These are phyloP conservation scores for Rhamnella rubrinervis DNA, from an alignment of 331 rosid species.

Conservation along the genomic window DNA sequence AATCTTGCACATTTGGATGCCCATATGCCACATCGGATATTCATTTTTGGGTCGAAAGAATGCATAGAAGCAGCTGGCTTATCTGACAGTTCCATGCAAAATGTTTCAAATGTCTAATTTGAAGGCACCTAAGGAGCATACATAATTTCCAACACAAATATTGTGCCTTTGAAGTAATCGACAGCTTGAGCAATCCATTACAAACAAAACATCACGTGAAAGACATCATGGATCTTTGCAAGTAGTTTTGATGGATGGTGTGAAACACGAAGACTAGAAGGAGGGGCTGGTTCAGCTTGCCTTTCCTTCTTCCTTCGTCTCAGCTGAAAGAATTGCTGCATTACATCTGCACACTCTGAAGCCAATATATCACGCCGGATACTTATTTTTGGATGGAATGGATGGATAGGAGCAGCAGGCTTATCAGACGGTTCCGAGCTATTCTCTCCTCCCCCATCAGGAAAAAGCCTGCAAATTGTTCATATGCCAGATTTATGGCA, in stretches of 20 bases:
- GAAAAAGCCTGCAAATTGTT: conserved; percentile 60
- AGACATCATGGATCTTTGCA: conserved; percentile 67
- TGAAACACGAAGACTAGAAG: conserved; percentile 33
- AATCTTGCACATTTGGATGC: conserved; percentile 71
- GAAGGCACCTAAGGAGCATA: too few species aligned
- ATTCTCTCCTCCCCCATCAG: conserved; percentile 56
- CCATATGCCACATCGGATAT: conserved; percentile 64
- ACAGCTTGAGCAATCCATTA: conserved; percentile 16
- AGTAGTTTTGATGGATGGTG: conserved; percentile 66
- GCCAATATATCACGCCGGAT: conserved; percentile 74
- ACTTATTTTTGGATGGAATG: conserved; percentile 86
- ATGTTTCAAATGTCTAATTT: too few species aligned
- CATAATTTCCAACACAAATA: too few species aligned
- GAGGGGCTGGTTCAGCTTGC: conserved; percentile 35
- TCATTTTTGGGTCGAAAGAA: conserved; percentile 93
- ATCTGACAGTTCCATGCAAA: conserved; percentile 34
- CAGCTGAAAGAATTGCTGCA: conserved; percentile 92
- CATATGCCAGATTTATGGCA: conserved; percentile 1
- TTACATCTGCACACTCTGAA: conserved; percentile 71
- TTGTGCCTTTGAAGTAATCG: too few species aligned
- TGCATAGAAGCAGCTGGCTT: conserved; percentile 75
- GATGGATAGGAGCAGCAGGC: conserved; percentile 80
- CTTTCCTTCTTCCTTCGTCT: conserved; percentile 66
- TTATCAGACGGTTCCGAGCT: conserved; percentile 43
- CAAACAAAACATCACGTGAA: conserved; percentile 73